Conservation (phyloP, 2,329 filamentous ascomycete species). For the Mycosphaerella sp. region DNA sequence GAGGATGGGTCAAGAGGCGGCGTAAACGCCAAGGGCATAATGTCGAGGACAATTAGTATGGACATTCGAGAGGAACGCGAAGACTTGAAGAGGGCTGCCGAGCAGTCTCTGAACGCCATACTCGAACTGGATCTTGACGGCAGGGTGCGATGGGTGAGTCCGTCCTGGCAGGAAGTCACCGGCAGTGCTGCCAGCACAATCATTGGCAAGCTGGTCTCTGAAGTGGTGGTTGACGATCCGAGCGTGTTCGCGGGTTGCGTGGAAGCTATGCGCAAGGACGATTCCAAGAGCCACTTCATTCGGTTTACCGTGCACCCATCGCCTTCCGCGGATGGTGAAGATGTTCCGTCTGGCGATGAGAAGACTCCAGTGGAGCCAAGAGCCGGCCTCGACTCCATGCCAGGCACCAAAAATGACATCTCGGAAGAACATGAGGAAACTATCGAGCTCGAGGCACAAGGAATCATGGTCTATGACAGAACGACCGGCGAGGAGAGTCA, state of each 20-base stretch:
- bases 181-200: constrained; percentile 69
- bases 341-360: constrained; percentile 20
- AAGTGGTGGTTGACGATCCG: constrained; percentile 74
- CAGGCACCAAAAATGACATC: constrained; percentile 4
- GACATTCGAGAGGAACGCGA: constrained; percentile 90
- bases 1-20: constrained; percentile 33
- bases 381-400: constrained; percentile 19
- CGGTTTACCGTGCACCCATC: constrained; percentile 66
- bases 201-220: constrained; percentile 68
- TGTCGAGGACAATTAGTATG: constrained; percentile 66
- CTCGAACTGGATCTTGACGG: constrained; percentile 88
- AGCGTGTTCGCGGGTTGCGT: constrained; percentile 74
- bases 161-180: constrained; percentile 90
- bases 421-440: constrained; percentile 35
- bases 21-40: constrained; percentile 28
- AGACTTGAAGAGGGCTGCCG: constrained; percentile 88
- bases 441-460: constrained; percentile 86
- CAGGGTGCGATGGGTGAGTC: constrained; percentile 89
- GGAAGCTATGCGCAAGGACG: constrained; percentile 84
- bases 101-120: constrained; percentile 94
- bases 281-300: constrained; percentile 85
- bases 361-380: constrained; percentile 28
- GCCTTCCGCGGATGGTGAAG: constrained; percentile 52
- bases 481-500: constrained; percentile 81
- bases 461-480: constrained; percentile 95